Evolutionary conservation across 1,284 basidiomycete genomes (phyloP).

Genomic region (Wallemia ichthyophaga): DNA sequence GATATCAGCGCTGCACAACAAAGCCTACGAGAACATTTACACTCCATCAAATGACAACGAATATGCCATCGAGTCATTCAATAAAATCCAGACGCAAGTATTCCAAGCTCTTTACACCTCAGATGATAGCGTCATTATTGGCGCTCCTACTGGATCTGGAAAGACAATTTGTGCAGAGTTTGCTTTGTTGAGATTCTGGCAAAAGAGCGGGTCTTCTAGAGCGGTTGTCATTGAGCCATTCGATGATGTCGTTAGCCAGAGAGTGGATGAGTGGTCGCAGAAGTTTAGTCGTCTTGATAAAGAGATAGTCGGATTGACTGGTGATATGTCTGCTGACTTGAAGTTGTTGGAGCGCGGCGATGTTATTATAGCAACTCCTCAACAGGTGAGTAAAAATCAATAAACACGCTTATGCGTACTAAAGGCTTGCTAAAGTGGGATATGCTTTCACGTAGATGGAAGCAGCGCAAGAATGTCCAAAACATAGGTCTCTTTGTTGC

Average conservation of each 20-base stretch:
- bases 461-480: constrained; percentile 86
- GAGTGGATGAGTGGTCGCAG: constrained; percentile 58
- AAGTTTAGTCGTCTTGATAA: constrained; percentile 66
- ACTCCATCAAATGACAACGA: constrained; percentile 31
- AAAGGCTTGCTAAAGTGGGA: constrained; percentile 40
- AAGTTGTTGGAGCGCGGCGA: constrained; percentile 68
- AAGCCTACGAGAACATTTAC: constrained; percentile 64
- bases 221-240: constrained; percentile 91
- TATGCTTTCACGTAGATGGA: constrained; percentile 79
- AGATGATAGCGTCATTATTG: constrained; percentile 84
- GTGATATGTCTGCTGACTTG: constrained; percentile 79
- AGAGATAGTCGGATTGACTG: constrained; percentile 69
- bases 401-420: not conserved
- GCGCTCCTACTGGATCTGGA: constrained; percentile 81
- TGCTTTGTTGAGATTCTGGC: constrained; percentile 71
- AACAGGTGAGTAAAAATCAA: constrained; percentile 24
- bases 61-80: constrained; percentile 24
- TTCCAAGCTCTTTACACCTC: constrained; percentile 92
- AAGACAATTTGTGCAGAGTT: constrained; percentile 97
- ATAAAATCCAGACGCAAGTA: constrained; percentile 97
- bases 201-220: constrained; percentile 44
- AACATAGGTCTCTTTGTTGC: constrained; percentile 73
- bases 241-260: constrained; percentile 79
- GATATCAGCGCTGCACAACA: constrained; percentile 65
- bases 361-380: constrained; percentile 70